Percentiles rank a stretch among this genome's conserved stretches.
These are phyloP conservation scores for Puccinia novopanici DNA, from an alignment of 1,284 basidiomycete species.

Conservation along the genomic window DNA sequence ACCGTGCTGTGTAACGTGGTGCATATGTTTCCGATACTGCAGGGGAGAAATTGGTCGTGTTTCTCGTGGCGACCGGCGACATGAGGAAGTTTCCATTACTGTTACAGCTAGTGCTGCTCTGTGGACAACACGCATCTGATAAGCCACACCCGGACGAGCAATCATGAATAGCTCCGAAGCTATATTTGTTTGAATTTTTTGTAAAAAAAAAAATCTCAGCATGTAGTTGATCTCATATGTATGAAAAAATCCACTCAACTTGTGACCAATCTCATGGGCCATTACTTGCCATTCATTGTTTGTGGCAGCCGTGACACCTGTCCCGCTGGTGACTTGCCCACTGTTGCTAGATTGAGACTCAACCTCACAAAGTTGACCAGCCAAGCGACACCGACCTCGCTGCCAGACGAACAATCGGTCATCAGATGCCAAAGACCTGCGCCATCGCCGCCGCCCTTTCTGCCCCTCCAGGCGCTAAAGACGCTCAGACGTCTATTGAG, in stretches of 20 bases:
- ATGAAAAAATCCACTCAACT: constrained; percentile 52
- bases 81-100: constrained; percentile 61
- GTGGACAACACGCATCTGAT: constrained; percentile 71
- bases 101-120: constrained; percentile 67
- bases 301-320: constrained; percentile 75
- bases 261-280: constrained; percentile 75
- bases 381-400: constrained; percentile 87
- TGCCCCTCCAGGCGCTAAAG: constrained; percentile 81
- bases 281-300: constrained; percentile 72
- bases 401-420: constrained; percentile 72
- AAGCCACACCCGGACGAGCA: constrained; percentile 67
- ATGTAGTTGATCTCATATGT: neutral
- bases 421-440: constrained; percentile 86
- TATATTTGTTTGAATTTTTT: neutral
- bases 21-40: constrained; percentile 83
- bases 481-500: constrained; percentile 73
- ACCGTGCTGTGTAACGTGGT: constrained; percentile 58
- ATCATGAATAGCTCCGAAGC: constrained; percentile 67
- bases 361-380: constrained; percentile 68
- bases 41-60: constrained; percentile 75
- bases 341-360: constrained; percentile 21
- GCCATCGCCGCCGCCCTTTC: constrained; percentile 63
- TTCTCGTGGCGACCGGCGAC: constrained; percentile 67
- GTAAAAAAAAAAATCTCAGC: neutral
- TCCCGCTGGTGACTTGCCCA: constrained; percentile 63